Base-by-base conservation (phyloP, 208 protist species). In the Leptomonas seymouri region DNA sequence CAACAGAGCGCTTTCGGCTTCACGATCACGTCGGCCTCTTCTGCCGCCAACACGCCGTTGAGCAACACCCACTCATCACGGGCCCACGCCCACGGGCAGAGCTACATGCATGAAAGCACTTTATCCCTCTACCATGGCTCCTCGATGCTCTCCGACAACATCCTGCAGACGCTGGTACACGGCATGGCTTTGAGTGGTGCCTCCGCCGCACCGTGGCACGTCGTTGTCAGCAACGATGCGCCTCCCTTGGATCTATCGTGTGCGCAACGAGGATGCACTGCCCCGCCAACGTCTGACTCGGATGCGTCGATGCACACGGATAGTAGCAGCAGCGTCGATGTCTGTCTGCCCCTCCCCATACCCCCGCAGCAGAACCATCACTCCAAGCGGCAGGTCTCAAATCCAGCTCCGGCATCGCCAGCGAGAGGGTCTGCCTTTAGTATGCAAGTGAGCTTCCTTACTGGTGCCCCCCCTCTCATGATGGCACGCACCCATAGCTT, bases 181-280 rank as follows among this genome's bases (percentile, higher is more conserved):
- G 76, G 76, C 21, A 76, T 81, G 76, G 76, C 76, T 7, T 69
- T 81, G 16, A 58, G 69, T 0, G 76, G 70, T 3, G 64, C 30
- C 0, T 20, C 42, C 12, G 28, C 55, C 2, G 44, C 16, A 45
- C 48, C 31, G 54, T 71, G 73, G 66, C 56, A 46, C n/a, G 39
- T 58, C 48, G 49, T 58, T 31, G 21, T n/a, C 6, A 39, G 15
- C 0, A 23, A 55, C 23, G 41, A 50, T 0, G 3, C 39, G 36
- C 4, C 34, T 3, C 34, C 3, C 34, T 39, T 9, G 7, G 9
- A 3, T 3, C 9, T 9, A 39, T 9, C 65, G 14, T 9, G 34
- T 12, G 3, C 46, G 28, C 36, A 25, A 15, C 28, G 0, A 21
- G 28, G 18, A 27, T 27, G 18, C 51, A 51, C 16, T 16, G 4